A percentile compares a stretch with the other conserved stretches of the same genome.
These are phyloP conservation scores for Odontarrhena argentea DNA, from an alignment of 345 rosid genomes.

Conservation along the genomic window DNA sequence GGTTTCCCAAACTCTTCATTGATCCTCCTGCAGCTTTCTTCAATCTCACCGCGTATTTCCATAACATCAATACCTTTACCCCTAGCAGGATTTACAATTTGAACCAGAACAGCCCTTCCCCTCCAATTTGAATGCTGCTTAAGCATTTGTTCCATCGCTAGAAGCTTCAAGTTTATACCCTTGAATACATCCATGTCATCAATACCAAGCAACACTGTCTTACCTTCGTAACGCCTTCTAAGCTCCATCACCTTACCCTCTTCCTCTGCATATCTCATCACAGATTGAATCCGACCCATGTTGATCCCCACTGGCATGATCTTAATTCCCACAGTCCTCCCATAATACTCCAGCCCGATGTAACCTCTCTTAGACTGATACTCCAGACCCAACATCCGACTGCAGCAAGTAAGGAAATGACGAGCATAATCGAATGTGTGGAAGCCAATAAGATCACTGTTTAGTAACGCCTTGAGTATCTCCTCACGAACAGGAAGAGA, in stretches of 20 bases:
- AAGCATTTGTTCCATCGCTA: constrained; percentile 50
- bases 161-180: constrained; percentile 44
- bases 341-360: constrained; percentile 47
- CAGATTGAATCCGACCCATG: constrained; percentile 46
- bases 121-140: constrained; percentile 43
- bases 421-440: constrained; percentile 93
- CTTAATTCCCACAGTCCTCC: constrained; percentile 50
- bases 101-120: constrained; percentile 47
- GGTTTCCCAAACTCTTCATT: constrained; percentile 43
- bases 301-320: constrained; percentile 49
- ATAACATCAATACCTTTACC: constrained; percentile 41
- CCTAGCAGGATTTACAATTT: constrained; percentile 47
- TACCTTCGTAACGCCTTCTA: constrained; percentile 43
- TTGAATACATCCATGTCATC: constrained; percentile 49
- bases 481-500: constrained; percentile 47
- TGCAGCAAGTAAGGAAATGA: constrained; percentile 47
- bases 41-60: constrained; percentile 38
- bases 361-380: constrained; percentile 49
- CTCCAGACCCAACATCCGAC: constrained; percentile 47
- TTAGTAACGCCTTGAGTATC: constrained; percentile 46
- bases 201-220: constrained; percentile 44
- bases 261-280: constrained; percentile 45
- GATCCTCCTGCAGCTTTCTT: constrained; percentile 46
- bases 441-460: constrained; percentile 46
- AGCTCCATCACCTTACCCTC: constrained; percentile 43